Conservation (phyloP, 163 green algal species). For the Scenedesmus sp. region DNA sequence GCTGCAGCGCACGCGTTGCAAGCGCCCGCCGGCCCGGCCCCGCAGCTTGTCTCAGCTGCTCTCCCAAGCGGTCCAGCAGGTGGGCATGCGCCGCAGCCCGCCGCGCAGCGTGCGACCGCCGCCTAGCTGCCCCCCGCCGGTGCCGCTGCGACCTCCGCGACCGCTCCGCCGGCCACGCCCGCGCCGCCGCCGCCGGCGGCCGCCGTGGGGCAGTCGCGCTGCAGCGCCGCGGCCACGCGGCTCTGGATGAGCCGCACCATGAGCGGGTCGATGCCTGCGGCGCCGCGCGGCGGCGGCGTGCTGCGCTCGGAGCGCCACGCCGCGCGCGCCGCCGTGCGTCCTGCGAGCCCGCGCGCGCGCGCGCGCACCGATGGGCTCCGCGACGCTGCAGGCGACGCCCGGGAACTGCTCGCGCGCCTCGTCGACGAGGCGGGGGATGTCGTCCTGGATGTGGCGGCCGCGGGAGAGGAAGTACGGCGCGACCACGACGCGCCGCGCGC, state of each 20-base stretch:
- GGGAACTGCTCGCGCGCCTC: slow-evolving; percentile 68
- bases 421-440: slow-evolving; percentile 84
- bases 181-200: background rate
- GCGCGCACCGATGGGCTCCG: slow-evolving; percentile 78
- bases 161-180: no score
- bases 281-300: background rate
- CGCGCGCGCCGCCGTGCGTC: background rate
- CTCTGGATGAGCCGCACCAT: slow-evolving; percentile 77
- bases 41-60: no score
- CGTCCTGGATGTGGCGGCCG: slow-evolving; percentile 81
- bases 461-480: slow-evolving; percentile 90
- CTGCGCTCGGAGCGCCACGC: background rate
- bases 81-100: no score
- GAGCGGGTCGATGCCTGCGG: slow-evolving; percentile 66
- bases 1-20: no score
- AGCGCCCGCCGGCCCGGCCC: no score
- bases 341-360: background rate
- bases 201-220: background rate
- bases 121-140: background rate
- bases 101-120: background rate
- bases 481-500: slow-evolving; percentile 70
- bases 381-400: slow-evolving; percentile 68
- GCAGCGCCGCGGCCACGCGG: slow-evolving; percentile 47
- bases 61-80: no score
- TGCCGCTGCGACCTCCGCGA: background rate